Conservation (phyloP, 768 basidiomycete genomes). For the Piloderma croceum region DNA sequence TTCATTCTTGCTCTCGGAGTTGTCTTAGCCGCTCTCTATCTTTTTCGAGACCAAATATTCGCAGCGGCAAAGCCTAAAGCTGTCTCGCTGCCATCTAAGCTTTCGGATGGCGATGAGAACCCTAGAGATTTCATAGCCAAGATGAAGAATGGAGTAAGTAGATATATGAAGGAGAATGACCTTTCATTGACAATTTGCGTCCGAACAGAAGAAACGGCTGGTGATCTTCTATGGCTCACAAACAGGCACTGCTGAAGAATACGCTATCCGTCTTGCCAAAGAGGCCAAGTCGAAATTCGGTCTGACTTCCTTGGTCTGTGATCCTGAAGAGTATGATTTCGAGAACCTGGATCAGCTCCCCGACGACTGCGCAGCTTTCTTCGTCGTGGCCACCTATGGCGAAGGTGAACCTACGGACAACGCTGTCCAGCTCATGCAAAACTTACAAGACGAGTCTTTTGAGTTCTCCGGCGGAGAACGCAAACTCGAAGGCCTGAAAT, state of each 20-base stretch:
- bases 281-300: slow-evolving; percentile 97
- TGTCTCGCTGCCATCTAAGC: slow-evolving; percentile 39
- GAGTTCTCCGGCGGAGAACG: slow-evolving; percentile 79
- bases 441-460: slow-evolving; percentile 80
- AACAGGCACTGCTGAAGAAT: slow-evolving; percentile 97
- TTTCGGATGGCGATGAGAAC: slow-evolving; percentile 66
- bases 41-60: slow-evolving; percentile 81
- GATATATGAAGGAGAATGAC: slow-evolving; percentile 1
- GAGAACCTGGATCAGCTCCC: slow-evolving; percentile 91
- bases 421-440: slow-evolving; percentile 90
- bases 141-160: slow-evolving; percentile 87
- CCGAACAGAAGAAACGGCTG: slow-evolving; percentile 85
- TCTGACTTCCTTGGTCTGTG: slow-evolving; percentile 91
- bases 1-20: slow-evolving; percentile 69
- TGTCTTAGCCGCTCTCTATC: slow-evolving; percentile 68
- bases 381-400: slow-evolving; percentile 97
- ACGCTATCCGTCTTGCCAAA: slow-evolving; percentile 94
- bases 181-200: too few relatives aligned
- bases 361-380: slow-evolving; percentile 82
- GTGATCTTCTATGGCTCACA: slow-evolving; percentile 99
- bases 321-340: slow-evolving; percentile 98
- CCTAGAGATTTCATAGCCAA: slow-evolving; percentile 93
- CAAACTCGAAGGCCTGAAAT: slow-evolving; percentile 79
- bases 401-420: slow-evolving; percentile 99
- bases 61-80: slow-evolving; percentile 59